Evolutionary conservation across 345 rosid genomes (phyloP).

Genomic region (Litchi chinensis): DNA sequence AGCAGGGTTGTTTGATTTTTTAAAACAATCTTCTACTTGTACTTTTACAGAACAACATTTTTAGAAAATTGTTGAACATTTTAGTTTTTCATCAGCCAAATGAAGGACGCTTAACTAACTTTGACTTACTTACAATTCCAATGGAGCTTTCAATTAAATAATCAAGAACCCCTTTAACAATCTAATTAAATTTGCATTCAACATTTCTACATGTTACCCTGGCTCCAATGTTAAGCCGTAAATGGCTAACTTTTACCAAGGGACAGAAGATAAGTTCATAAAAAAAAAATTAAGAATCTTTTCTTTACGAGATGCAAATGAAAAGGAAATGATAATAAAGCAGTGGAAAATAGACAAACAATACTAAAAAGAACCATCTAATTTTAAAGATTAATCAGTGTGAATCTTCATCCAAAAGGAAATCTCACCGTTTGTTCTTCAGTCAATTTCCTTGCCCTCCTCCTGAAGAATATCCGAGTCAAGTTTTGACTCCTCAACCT

Average conservation of each 20-base stretch:
- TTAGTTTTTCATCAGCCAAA: neutral
- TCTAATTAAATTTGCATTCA: neutral
- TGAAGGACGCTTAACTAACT: neutral
- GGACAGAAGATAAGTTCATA: neutral
- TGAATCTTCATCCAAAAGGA: neutral
- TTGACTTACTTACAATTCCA: neutral
- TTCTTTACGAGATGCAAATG: neutral
- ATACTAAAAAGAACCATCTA: neutral
- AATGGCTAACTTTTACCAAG: neutral
- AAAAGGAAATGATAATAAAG: neutral
- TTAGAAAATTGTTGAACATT: neutral
- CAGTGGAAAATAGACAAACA: neutral
- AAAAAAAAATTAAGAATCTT: neutral
- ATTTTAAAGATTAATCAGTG: neutral
- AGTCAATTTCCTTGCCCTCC: conserved; percentile 1
- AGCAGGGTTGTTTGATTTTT: too few relatives aligned
- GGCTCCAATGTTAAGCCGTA: neutral
- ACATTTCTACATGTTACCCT: neutral
- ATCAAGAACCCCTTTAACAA: too few relatives aligned
- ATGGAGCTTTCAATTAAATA: neutral
- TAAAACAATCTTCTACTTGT: neutral
- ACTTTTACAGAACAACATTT: neutral
- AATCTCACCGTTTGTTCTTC: conserved; percentile 25
- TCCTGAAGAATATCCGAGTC: neutral
- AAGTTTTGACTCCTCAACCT: conserved; percentile 22